A percentile compares a stretch with the other conserved stretches of the same genome.
phyloP scores from a whole-genome alignment of 805 yeast genomes.

The Torulaspora microellipsoides region DNA sequence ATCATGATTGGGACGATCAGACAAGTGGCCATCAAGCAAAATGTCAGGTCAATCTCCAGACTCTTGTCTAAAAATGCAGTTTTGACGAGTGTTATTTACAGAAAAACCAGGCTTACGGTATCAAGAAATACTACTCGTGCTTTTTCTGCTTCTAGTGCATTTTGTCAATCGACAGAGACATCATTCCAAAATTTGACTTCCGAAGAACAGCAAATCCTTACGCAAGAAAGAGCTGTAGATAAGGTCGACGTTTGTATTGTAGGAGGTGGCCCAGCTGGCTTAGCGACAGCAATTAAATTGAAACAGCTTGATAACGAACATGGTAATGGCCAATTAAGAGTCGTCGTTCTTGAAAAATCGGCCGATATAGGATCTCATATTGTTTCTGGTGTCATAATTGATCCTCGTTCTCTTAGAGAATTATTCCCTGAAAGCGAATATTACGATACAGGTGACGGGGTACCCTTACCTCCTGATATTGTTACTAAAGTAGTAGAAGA shows the following conservation, averaged over 20 bases:
- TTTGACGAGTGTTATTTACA: not conserved
- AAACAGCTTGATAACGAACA: slow-evolving; percentile 74
- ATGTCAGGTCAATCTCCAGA: not conserved
- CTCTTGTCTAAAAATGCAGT: slow-evolving; percentile 1
- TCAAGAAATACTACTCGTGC: not conserved
- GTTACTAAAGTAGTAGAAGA: slow-evolving; percentile 74
- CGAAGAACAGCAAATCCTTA: slow-evolving; percentile 46
- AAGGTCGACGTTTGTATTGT: slow-evolving; percentile 91
- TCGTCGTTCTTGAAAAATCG: slow-evolving; percentile 87
- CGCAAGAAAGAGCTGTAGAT: slow-evolving; percentile 73
- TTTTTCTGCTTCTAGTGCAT: not conserved
- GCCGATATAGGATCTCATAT: slow-evolving; percentile 91
- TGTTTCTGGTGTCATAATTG: slow-evolving; percentile 90
- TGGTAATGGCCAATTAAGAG: slow-evolving; percentile 67
- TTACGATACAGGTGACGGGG: slow-evolving; percentile 50
- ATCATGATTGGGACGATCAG: slow-evolving; percentile 3
- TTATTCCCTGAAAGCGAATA: slow-evolving; percentile 66
- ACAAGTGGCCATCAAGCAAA: not conserved
- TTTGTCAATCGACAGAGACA: slow-evolving; percentile 6
- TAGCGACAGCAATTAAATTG: slow-evolving; percentile 85
- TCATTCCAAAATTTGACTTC: slow-evolving; percentile 26
- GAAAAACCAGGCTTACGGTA: not conserved
- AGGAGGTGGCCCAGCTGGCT: slow-evolving; percentile 98
- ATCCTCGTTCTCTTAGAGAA: slow-evolving; percentile 83
- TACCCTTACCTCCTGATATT: slow-evolving; percentile 73